Conservation (phyloP, 169 alveolate species). For the Cryptosporidium ubiquitum region DNA sequence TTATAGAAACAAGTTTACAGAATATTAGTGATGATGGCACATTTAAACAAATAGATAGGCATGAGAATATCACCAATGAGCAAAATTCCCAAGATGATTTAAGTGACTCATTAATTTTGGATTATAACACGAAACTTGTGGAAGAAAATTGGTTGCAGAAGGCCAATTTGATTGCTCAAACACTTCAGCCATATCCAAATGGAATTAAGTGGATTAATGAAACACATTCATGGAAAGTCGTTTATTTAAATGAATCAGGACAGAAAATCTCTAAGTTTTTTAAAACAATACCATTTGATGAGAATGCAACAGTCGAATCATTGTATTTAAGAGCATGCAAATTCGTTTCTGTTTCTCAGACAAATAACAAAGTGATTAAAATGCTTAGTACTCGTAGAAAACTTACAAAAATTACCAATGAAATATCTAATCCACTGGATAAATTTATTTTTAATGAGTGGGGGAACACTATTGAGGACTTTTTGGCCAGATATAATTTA, state of each 20-base stretch:
- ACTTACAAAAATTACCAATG: constrained; percentile 13
- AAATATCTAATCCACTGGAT: constrained; percentile 10
- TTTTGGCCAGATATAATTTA: constrained; percentile 60
- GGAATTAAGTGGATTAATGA: constrained; percentile 66
- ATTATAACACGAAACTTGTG: background rate
- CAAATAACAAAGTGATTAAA: constrained; percentile 50
- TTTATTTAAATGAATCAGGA: constrained; percentile 34
- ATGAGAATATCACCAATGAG: background rate
- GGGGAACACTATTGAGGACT: constrained; percentile 38
- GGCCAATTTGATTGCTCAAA: constrained; percentile 49
- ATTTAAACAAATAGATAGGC: background rate
- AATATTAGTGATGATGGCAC: background rate
- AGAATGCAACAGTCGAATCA: constrained; percentile 48
- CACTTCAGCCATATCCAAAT: constrained; percentile 54
- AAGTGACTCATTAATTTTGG: background rate
- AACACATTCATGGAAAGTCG: constrained; percentile 47
- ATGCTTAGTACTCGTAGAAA: constrained; percentile 33
- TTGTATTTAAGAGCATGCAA: constrained; percentile 58
- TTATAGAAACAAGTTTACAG: background rate
- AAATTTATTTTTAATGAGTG: constrained; percentile 57
- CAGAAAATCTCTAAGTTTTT: constrained; percentile 10
- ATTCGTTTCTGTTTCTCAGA: constrained; percentile 49
- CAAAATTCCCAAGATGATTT: background rate
- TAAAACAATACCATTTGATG: constrained; percentile 20
- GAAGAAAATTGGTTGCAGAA: constrained; percentile 59